These are phyloP conservation scores for Plectosphaerella plurivora DNA, from an alignment of 2,329 filamentous ascomycete species.

Conservation along the genomic window DNA sequence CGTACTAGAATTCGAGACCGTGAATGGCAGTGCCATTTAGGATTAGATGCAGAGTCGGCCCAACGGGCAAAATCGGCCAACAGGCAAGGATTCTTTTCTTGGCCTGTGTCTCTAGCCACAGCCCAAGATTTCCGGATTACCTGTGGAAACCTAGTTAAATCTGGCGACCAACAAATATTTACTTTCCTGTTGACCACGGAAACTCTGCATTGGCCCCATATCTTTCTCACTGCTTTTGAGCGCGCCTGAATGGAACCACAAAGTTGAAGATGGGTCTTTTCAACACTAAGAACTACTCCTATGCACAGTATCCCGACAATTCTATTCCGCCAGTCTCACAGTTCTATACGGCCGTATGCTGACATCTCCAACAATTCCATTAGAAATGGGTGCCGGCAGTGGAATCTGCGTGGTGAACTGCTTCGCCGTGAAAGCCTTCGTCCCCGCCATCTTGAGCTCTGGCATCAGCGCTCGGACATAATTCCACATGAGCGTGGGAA, in stretches of 20 bases:
- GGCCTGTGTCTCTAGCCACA: background rate
- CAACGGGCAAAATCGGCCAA: background rate
- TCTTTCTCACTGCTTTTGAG: background rate
- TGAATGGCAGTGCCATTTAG: background rate
- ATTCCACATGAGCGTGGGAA: slow-evolving; percentile 7
- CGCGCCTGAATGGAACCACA: background rate
- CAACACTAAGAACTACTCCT: background rate
- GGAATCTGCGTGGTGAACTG: background rate
- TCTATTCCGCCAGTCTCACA: background rate
- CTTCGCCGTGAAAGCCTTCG: background rate
- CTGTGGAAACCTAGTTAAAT: background rate
- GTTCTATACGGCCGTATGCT: background rate
- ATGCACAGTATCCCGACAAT: background rate
- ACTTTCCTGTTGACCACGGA: background rate
- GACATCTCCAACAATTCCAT: background rate
- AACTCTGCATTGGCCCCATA: background rate
- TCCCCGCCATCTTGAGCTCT: background rate
- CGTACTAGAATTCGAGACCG: background rate
- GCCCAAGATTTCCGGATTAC: background rate
- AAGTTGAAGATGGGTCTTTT: background rate
- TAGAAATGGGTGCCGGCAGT: background rate
- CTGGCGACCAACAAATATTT: background rate
- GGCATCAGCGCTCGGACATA: slow-evolving; percentile 3
- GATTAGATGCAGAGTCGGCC: background rate
- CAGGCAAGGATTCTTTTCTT: background rate